A percentile compares a stretch with the other conserved stretches of the same genome.
These are phyloP conservation scores for Capillidium heterosporum DNA, from an alignment of 371 early-diverging fungal species.

Conservation along the genomic window DNA sequence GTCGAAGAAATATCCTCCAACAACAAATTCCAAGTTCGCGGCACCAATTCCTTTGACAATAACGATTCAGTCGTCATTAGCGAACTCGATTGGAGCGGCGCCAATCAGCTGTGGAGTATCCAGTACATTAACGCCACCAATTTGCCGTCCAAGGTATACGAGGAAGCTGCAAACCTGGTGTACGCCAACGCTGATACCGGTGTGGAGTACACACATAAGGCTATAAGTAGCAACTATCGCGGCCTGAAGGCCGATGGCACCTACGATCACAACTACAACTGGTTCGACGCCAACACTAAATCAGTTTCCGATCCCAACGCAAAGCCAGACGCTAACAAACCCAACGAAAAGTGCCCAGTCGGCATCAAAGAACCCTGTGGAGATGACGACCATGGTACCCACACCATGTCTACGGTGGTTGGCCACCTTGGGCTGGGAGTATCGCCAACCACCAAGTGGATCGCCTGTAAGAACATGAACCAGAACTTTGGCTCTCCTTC, in stretches of 20 bases:
- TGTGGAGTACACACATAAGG: conserved; percentile 44
- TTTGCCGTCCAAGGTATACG: neutral
- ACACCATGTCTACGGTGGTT: conserved; percentile 2
- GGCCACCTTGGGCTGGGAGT: neutral
- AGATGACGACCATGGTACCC: conserved; percentile 5
- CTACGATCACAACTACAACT: neutral
- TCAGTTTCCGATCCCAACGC: neutral
- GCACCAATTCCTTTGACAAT: neutral
- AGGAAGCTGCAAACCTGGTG: neutral
- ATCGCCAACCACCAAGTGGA: conserved; percentile 1
- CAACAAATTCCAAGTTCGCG: neutral
- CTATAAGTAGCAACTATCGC: conserved; percentile 29
- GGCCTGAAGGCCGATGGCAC: neutral
- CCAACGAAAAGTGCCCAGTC: neutral
- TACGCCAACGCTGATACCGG: conserved; percentile 28
- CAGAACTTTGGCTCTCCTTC: neutral
- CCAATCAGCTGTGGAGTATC: neutral
- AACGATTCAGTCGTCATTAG: neutral
- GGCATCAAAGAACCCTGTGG: neutral
- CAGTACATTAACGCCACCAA: conserved; percentile 1
- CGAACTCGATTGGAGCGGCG: neutral
- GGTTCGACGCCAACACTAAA: neutral
- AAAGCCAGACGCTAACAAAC: neutral
- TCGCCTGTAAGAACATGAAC: conserved; percentile 6
- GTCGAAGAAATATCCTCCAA: conserved; percentile 3